Evolutionary conservation across 306 rosid species (phyloP).

Genomic region (barrel medic (Medicago truncatula)): MtrunA17r5.0-ANR NC_053049.1:44470501-44471000

Average conservation of each 20-base stretch:
- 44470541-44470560: neutral
- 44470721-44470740: slow-evolving; percentile 94
- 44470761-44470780: slow-evolving; percentile 89
- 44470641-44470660: slow-evolving; percentile 83
- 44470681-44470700: slow-evolving; percentile 46
- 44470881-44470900: slow-evolving; percentile 74
- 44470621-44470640: neutral
- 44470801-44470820: slow-evolving; percentile 70
- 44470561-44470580: neutral
- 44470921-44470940: slow-evolving; percentile 60
- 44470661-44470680: slow-evolving; percentile 68
- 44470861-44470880: slow-evolving; percentile 83
- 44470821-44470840: slow-evolving; percentile 52
- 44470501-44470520: neutral
- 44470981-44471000: slow-evolving; percentile 73
- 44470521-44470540: neutral
- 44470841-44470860: slow-evolving; percentile 51
- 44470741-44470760: slow-evolving; percentile 94
- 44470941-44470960: slow-evolving; percentile 68
- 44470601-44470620: neutral
- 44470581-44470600: neutral
- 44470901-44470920: slow-evolving; percentile 61
- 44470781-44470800: slow-evolving; percentile 66
- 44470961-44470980: slow-evolving; percentile 91
- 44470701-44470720: slow-evolving; percentile 69